Evolutionary conservation across 192 early-diverging fungal genomes (phyloP).

Genomic region (Podila minutissima): DNA sequence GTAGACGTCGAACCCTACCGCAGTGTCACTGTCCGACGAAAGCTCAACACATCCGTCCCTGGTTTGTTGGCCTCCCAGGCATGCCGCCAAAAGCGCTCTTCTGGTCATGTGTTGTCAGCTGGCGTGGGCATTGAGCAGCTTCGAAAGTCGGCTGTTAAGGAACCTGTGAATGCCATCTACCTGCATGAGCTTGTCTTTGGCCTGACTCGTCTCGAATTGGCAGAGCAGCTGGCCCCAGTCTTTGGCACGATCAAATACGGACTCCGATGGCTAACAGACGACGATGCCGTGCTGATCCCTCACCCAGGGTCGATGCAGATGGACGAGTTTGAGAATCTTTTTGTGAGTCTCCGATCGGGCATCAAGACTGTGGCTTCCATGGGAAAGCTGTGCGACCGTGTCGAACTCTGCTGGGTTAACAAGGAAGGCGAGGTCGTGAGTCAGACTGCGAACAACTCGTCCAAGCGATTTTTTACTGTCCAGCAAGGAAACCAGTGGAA

Average conservation of each 20-base stretch:
- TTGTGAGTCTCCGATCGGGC: slow-evolving; percentile 52
- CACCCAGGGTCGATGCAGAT: slow-evolving; percentile 53
- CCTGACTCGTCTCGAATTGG: slow-evolving; percentile 59
- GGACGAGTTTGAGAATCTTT: slow-evolving; percentile 59
- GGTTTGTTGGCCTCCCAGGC: slow-evolving; percentile 44
- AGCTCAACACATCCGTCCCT: slow-evolving; percentile 35
- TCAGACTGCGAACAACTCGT: slow-evolving; percentile 37
- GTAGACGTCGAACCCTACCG: slow-evolving; percentile 82
- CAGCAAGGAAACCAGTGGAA: slow-evolving; percentile 16
- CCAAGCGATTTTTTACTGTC: slow-evolving; percentile 34
- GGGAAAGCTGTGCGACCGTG: slow-evolving; percentile 46
- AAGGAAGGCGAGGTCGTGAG: slow-evolving; percentile 58
- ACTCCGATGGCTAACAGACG: slow-evolving; percentile 63
- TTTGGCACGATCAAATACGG: slow-evolving; percentile 53
- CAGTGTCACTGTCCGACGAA: slow-evolving; percentile 73
- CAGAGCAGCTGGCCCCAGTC: slow-evolving; percentile 56
- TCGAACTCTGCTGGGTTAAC: slow-evolving; percentile 69
- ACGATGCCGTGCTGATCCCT: slow-evolving; percentile 60
- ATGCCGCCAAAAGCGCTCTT: slow-evolving; percentile 50
- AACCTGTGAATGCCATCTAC: slow-evolving; percentile 70
- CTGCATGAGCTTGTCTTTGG: slow-evolving; percentile 63
- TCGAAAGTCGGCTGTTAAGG: slow-evolving; percentile 50
- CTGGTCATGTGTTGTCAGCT: background rate
- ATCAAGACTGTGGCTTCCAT: slow-evolving; percentile 49
- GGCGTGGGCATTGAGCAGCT: slow-evolving; percentile 35